A percentile compares a stretch with the other conserved stretches of the same genome.
phyloP scores from a whole-genome alignment of 148 eudicot genomes.

The Arctostaphylos glauca region DNA sequence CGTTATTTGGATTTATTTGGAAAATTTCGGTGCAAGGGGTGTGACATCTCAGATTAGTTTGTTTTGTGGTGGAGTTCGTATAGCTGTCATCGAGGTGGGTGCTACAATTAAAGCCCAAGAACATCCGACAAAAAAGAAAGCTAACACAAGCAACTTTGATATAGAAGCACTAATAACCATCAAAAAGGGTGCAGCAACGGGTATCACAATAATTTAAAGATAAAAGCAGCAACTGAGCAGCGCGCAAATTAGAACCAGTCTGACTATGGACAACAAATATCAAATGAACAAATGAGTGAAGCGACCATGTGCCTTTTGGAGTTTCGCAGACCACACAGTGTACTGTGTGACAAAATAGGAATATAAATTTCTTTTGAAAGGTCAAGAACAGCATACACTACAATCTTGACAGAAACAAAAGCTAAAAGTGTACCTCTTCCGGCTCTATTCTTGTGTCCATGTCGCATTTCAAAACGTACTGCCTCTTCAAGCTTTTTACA shows the following conservation, averaged over 20 bases:
- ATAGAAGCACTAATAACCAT: not conserved
- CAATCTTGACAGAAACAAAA: not conserved
- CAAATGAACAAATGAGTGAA: not conserved
- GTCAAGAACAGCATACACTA: not conserved
- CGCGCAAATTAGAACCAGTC: not conserved
- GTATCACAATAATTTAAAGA: not conserved
- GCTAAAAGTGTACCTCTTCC: slow-evolving; percentile 52
- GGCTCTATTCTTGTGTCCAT: slow-evolving; percentile 71
- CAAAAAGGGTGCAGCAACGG: not conserved
- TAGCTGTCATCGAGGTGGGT: not conserved
- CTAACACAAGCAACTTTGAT: not conserved
- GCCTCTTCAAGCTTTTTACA: slow-evolving; percentile 95
- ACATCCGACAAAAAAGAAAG: not conserved
- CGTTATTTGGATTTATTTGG: not conserved
- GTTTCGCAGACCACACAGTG: not conserved
- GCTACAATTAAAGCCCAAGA: not conserved
- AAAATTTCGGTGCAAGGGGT: not conserved
- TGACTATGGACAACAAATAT: not conserved
- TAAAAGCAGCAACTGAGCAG: not conserved
- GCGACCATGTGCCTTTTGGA: not conserved
- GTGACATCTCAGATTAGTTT: not conserved
- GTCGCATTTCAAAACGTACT: slow-evolving; percentile 76
- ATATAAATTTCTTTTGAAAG: not conserved
- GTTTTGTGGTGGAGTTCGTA: not conserved
- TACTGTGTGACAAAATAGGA: not conserved